Evolutionary conservation across 164 flowering plant genomes (phyloP), one percentile per base, ranked within the genome.

Genomic region (Tetrastigma voinierianum): DNA sequence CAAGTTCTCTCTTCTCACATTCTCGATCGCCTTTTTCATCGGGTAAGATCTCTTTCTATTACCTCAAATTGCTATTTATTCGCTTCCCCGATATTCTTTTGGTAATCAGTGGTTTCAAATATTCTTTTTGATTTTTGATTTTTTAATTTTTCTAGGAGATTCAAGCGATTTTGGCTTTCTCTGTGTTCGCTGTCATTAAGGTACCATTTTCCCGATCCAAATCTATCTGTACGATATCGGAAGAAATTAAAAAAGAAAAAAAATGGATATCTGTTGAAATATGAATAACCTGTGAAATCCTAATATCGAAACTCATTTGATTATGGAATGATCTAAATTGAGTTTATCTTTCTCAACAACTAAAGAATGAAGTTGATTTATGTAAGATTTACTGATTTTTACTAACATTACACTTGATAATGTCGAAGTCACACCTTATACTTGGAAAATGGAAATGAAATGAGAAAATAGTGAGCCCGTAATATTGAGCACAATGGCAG

Each of bases 151-250:
- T 76, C 51, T 58, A 93, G 97, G 98, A 91, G 72, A 76, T 87
- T 80, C 97, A 94, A 79, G 91, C 87, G 45, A 12, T 84, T 70
- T 71, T 91, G 65, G 86, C 90, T 16, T 79, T 86, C 66, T 56
- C 54, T 0, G 64, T 86, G 62, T 64, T 88, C 53, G 40, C 81
- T 48, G 77, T 72, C 15, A 64, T 88, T 20, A 94, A 91, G 96
- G 98, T 91, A 74, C 16, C 40, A 18, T 23, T 24, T 57, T 59
- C 14, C 14, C 43, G 20, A 51, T 16, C 46, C 44, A 12, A 51
- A 32, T 4, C 40, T 32, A 48, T 66, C 15, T 14, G 3, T 55
- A 10, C 5, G 15, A 59, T 6, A 14, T 48, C n/a, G 2, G 48
- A 9, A 14, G 15, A 14, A 49, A 21, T 43, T 58, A 46, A 9